Percentiles rank a stretch among this genome's conserved stretches.
Evolutionary conservation across 495 filamentous ascomycete species (phyloP).

Genomic region (Penicillium paradoxum): DNA sequence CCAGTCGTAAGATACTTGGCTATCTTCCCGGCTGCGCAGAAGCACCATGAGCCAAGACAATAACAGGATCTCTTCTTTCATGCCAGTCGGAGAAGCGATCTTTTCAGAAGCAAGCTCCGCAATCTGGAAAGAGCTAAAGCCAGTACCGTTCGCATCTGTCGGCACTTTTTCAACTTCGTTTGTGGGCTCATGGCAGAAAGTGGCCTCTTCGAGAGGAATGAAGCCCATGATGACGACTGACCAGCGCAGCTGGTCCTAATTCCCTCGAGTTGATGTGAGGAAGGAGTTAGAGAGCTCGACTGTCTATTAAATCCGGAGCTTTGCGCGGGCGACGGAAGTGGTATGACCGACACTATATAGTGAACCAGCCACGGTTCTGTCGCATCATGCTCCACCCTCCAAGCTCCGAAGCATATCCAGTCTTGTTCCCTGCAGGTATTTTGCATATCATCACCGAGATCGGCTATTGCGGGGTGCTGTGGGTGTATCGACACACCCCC

Average conservation of each 20-base stretch:
- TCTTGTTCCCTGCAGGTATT: not conserved
- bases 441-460: slow-evolving; percentile 9
- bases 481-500: not conserved
- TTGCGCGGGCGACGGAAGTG: slow-evolving; percentile 10
- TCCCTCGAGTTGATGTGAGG: slow-evolving; percentile 4
- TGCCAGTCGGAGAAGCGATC: slow-evolving; percentile 15
- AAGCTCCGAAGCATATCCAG: slow-evolving; percentile 2
- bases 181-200: not conserved
- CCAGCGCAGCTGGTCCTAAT: slow-evolving; percentile 10
- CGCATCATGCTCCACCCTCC: slow-evolving; percentile 1
- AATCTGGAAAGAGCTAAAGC: slow-evolving; percentile 16
- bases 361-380: slow-evolving; percentile 6
- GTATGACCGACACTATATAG: slow-evolving; percentile 16
- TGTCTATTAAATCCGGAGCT: not conserved
- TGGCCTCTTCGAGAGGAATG: slow-evolving; percentile 15
- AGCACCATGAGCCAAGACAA: slow-evolving; percentile 43
- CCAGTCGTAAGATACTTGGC: slow-evolving; percentile 36
- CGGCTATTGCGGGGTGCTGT: slow-evolving; percentile 2
- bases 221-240: slow-evolving; percentile 26
- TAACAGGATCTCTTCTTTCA: slow-evolving; percentile 38
- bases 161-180: slow-evolving; percentile 1
- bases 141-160: slow-evolving; percentile 2
- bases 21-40: slow-evolving; percentile 35
- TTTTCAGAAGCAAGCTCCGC: slow-evolving; percentile 16
- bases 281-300: slow-evolving; percentile 6